Base-by-base conservation (phyloP, 2,329 filamentous ascomycete species). In the Thielaviopsis euricoi region DNA sequence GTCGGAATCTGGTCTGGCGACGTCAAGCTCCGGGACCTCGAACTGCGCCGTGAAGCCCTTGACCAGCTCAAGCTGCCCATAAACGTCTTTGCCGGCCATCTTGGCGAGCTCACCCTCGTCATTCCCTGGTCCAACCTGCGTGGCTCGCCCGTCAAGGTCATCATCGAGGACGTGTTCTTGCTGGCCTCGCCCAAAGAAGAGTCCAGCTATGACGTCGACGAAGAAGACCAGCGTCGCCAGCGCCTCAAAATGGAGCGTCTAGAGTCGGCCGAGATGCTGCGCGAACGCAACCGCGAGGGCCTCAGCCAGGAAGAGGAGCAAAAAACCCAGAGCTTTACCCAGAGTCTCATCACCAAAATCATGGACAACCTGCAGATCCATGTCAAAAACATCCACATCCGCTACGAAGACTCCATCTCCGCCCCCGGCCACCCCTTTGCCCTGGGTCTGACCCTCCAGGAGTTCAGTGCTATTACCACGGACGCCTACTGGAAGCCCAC, bases 1-100 rank as follows among this genome's bases (percentile, higher is more conserved):
- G 90, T 98, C 62, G 93, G 94, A 62, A 98, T 98, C 67, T 98
- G 91, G 93, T 95, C 88, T 22, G 93, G 94, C 65, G 93, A 99
- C 74, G 93, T 98, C 66, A 95, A 95, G 73, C 79, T 99, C 52
- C 84, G 85, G 61, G 85, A 98, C 66, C 83, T 99, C 60, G 87
- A 98, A 74, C 79, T 99, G 53, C 88, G 90, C 58, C 82, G 87
- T 60, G 93, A 98, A 76, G 93, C 93, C 19, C 84, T 99, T 63
- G 93, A 99, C 68, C 94, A 98, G 75, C 81, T 99, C 64, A 94
- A 88, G 70, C 81, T 99, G 6, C 93, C 93, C 56, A 84, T 99
- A 66, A 98, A 99, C 68, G 93, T 99, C 46, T 82, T 95, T 60
- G 89, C 95, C 71, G 93, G 93, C 61, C 90, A 98, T 66, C 80